A percentile compares a stretch with the other conserved stretches of the same genome.
phyloP scores from a whole-genome alignment of 2,329 filamentous ascomycete genomes.

The Exophiala xenobiotica region DNA sequence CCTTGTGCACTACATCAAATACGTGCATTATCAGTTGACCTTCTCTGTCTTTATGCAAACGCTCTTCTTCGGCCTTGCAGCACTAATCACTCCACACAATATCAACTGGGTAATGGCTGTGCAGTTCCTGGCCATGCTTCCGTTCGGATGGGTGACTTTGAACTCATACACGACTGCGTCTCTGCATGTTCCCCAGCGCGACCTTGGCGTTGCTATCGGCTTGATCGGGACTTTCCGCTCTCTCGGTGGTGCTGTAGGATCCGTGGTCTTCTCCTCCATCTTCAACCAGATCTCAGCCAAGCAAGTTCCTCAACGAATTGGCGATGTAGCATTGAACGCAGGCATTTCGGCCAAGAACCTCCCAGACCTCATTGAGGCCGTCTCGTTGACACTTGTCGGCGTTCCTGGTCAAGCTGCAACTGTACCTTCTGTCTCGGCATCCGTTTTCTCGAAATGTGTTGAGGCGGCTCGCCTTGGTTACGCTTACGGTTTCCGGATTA shows the following conservation, averaged over 20 bases:
- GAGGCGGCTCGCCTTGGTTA: constrained; percentile 19
- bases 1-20: constrained; percentile 23
- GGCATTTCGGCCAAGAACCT: constrained; percentile 12
- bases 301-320: constrained; percentile 11
- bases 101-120: constrained; percentile 24
- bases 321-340: constrained; percentile 5
- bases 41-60: constrained; percentile 25
- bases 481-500: constrained; percentile 23
- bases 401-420: constrained; percentile 20
- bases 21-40: constrained; percentile 21
- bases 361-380: constrained; percentile 21
- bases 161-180: constrained; percentile 23
- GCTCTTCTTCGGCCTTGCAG: constrained; percentile 21
- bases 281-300: constrained; percentile 20
- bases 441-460: constrained; percentile 15
- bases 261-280: constrained; percentile 23
- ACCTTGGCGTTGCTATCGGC: constrained; percentile 22
- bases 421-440: constrained; percentile 13
- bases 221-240: constrained; percentile 24
- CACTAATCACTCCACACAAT: constrained; percentile 22
- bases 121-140: constrained; percentile 24
- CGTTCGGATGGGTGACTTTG: constrained; percentile 23
- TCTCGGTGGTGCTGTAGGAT: constrained; percentile 19
- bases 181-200: constrained; percentile 20
- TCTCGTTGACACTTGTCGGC: constrained; percentile 18